These are phyloP conservation scores for Platanthera zijinensis DNA, from an alignment of 106 monocot genomes.

Conservation along the genomic window DNA sequence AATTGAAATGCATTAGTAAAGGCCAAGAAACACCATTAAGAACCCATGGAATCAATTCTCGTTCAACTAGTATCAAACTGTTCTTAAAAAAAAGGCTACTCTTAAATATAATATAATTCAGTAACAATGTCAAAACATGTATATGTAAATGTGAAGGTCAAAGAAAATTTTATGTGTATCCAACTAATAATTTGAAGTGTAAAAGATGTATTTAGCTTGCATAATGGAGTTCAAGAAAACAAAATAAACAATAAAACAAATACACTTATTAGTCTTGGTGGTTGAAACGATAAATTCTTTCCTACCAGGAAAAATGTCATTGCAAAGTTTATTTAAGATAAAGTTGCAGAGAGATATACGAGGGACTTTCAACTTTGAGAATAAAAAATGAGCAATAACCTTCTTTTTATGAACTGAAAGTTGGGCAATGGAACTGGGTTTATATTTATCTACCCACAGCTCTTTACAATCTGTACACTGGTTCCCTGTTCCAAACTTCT, in stretches of 20 bases:
- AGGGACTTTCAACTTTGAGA: slow-evolving; percentile 1
- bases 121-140: background rate
- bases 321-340: background rate
- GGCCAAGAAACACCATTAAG: background rate
- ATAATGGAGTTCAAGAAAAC: background rate
- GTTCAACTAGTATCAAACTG: background rate
- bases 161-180: background rate
- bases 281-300: background rate
- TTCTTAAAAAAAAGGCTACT: background rate
- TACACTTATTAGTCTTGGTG: background rate
- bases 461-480: slow-evolving; percentile 22
- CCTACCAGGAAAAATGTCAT: background rate
- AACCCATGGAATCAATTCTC: no score
- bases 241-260: background rate
- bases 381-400: slow-evolving; percentile 25
- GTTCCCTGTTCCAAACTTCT: slow-evolving; percentile 32
- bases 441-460: slow-evolving; percentile 82
- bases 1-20: background rate
- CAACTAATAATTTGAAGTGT: no score
- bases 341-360: background rate
- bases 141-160: background rate
- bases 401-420: slow-evolving; percentile 92
- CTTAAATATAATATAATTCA: background rate
- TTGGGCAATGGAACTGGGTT: slow-evolving; percentile 44
- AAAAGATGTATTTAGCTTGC: background rate